Percentiles rank a stretch among this genome's conserved stretches.
These are phyloP conservation scores for Colletotrichum echinochloae DNA, from an alignment of 2,329 filamentous ascomycete genomes.

Conservation along the genomic window DNA sequence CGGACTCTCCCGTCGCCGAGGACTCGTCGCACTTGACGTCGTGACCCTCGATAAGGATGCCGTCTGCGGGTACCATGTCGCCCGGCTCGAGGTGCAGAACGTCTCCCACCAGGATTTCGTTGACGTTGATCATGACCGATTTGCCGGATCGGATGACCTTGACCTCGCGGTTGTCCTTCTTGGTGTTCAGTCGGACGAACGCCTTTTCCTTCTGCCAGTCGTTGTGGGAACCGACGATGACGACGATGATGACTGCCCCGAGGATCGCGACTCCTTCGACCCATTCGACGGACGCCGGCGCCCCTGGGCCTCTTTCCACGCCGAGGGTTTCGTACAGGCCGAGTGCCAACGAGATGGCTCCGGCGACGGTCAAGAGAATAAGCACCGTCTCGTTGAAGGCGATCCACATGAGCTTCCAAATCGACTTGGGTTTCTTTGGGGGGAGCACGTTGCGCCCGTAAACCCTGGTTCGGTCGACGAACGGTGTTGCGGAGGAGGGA, in stretches of 20 bases:
- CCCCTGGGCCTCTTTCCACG: conserved; percentile 49
- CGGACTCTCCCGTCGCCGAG: conserved; percentile 79
- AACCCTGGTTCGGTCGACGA: conserved; percentile 66
- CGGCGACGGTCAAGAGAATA: conserved; percentile 68
- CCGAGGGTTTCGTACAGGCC: conserved; percentile 69
- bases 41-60: conserved; percentile 71
- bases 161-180: conserved; percentile 67
- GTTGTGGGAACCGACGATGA: conserved; percentile 63
- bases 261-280: conserved; percentile 67
- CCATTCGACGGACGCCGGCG: conserved; percentile 59
- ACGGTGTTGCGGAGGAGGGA: conserved; percentile 37
- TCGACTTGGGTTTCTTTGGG: conserved; percentile 22
- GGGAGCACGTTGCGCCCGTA: conserved; percentile 56
- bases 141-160: conserved; percentile 69
- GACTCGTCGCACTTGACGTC: conserved; percentile 75
- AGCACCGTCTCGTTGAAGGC: conserved; percentile 72
- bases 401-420: conserved; percentile 61
- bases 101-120: conserved; percentile 71
- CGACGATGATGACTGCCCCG: conserved; percentile 66
- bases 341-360: conserved; percentile 67
- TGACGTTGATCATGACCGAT: conserved; percentile 65
- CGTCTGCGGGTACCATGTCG: conserved; percentile 77
- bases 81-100: conserved; percentile 71
- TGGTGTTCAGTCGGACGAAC: conserved; percentile 62
- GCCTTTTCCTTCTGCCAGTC: conserved; percentile 68